Percentiles rank a stretch among this genome's conserved stretches.
These are phyloP conservation scores for Scedosporium boydii DNA, from an alignment of 2,329 filamentous ascomycete genomes.

Conservation along the genomic window DNA sequence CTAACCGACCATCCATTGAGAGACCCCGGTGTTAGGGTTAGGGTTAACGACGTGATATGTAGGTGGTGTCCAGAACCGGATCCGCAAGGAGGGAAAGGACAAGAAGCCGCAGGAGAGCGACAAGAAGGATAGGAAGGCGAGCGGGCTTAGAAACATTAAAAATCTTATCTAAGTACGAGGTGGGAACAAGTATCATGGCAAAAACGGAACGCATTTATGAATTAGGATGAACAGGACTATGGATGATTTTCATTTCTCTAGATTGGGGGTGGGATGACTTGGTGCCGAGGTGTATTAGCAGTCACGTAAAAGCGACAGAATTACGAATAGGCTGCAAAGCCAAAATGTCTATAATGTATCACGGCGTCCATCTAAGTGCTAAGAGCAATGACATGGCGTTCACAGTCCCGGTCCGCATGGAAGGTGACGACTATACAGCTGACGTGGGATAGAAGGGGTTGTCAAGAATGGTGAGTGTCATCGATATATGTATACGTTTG, in stretches of 20 bases:
- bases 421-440: too few species aligned
- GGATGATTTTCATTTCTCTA: background rate
- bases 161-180: slow-evolving; percentile 15
- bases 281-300: background rate
- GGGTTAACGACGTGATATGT: background rate
- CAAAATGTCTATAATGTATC: background rate
- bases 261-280: background rate
- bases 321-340: background rate
- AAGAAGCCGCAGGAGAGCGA: slow-evolving; percentile 33
- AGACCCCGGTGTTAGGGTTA: background rate
- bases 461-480: too few species aligned
- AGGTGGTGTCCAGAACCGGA: slow-evolving; percentile 38
- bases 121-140: slow-evolving; percentile 27
- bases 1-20: background rate
- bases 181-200: background rate
- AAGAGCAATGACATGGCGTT: too few species aligned
- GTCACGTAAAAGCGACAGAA: background rate
- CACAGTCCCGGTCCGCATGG: too few species aligned
- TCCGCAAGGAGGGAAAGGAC: slow-evolving; percentile 39
- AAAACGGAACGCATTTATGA: background rate
- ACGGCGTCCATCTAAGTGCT: too few species aligned
- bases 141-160: slow-evolving; percentile 20
- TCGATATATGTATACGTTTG: too few species aligned
- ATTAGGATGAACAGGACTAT: background rate
- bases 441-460: too few species aligned